Conservation (phyloP, 2,329 filamentous ascomycete genomes). For the Orbilia ellipsospora region DNA sequence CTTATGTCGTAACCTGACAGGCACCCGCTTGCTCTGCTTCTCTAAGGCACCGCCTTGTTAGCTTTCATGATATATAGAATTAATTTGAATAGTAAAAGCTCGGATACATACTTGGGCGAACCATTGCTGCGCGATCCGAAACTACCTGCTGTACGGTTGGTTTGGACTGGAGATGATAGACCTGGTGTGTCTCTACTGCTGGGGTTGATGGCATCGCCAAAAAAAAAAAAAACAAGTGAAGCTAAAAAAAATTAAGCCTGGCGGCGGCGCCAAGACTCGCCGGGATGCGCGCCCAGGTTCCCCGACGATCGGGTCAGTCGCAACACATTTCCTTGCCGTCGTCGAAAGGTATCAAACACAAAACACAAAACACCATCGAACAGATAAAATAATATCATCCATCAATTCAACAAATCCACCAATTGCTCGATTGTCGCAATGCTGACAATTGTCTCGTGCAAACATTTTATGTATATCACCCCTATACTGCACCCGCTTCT, state of each 20-base stretch:
- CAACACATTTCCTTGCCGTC: constrained; percentile 9
- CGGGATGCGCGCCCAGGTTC: not conserved
- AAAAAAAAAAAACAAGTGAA: constrained; percentile 8
- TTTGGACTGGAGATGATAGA: constrained; percentile 8
- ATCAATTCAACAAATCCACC: no score
- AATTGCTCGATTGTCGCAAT: not conserved
- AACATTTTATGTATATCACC: not conserved
- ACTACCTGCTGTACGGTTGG: not conserved
- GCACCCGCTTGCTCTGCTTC: constrained; percentile 91
- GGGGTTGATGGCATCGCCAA: constrained; percentile 42
- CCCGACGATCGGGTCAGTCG: not conserved
- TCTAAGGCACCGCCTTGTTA: constrained; percentile 67
- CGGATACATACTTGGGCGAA: constrained; percentile 58
- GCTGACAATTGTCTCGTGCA: not conserved
- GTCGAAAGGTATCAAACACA: no score
- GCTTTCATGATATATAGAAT: constrained; percentile 22
- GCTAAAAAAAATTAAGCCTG: not conserved
- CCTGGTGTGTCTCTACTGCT: constrained; percentile 12
- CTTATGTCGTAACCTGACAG: constrained; percentile 90
- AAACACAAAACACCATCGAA: no score
- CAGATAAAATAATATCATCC: no score
- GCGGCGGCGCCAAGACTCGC: constrained; percentile 20
- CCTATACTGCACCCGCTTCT: not conserved
- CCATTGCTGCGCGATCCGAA: constrained; percentile 56
- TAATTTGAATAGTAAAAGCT: not conserved